Percentiles rank a stretch among this genome's conserved stretches.
phyloP scores from a whole-genome alignment of 208 protist species.

The Balamuthia mandrillaris region DNA sequence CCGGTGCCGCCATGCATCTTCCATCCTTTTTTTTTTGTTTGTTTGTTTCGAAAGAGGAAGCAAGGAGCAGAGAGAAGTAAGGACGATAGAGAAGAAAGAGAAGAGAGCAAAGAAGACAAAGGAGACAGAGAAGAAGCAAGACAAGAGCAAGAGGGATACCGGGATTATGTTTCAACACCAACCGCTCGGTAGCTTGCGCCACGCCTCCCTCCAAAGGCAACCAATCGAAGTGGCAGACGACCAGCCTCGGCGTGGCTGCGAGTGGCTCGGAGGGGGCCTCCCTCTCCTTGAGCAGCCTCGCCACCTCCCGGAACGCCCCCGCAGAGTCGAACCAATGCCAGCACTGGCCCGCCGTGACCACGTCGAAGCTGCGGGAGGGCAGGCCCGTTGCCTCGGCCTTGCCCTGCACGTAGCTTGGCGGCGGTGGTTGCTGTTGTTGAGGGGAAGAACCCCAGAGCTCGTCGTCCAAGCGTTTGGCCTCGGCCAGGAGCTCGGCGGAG shows the following conservation, averaged over 20 bases:
- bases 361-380: not conserved
- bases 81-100: not conserved
- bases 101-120: not conserved
- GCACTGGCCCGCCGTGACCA: not conserved
- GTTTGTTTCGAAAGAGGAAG: no score
- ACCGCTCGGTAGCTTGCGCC: not conserved
- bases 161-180: not conserved
- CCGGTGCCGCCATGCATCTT: not conserved
- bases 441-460: no score
- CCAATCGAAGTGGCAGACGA: conserved; percentile 6
- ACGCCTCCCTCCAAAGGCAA: not conserved
- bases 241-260: not conserved
- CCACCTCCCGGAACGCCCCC: not conserved
- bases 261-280: no score
- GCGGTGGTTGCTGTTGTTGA: no score
- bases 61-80: no score
- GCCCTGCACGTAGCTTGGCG: conserved; percentile 4
- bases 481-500: not conserved
- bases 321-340: conserved; percentile 24
- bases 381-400: not conserved
- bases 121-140: not conserved
- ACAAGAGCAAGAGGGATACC: not conserved
- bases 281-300: not conserved
- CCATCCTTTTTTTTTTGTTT: no score
- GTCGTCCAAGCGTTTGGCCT: not conserved